Evolutionary conservation across 805 yeast species (phyloP), one percentile per base, ranked within the genome.

Genomic region (Tetrapisispora iriomotensis): DNA sequence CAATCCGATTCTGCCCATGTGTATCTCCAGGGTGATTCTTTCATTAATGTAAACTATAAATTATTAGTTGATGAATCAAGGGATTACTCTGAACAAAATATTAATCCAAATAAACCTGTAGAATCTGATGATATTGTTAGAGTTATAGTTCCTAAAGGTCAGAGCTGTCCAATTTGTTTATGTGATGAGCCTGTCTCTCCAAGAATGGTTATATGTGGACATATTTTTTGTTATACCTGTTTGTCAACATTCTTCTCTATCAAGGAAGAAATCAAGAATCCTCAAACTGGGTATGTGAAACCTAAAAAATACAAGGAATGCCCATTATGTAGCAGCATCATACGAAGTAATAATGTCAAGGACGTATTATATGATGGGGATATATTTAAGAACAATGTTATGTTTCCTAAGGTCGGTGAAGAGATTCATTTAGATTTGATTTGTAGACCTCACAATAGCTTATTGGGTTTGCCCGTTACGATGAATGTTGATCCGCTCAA

Each of bases 201-300:
- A 2, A 67, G 97, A 40, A 94, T 92, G 97, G 78, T 86, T 22
- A 72, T 78, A 10, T 92, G 99, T 64, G 98, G 99, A 5, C 99
- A 92, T 56, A 71, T 87, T 13, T 75, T 92, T 53, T 92, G 99
- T 55, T 69, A 75, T 40, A 75, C 87, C 12, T 92, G 99, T 58
- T 60, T 90, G 23, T 58, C 87, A 40, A 74, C 87, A 33, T 74
- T 83, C 50, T 64, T 85, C 33, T 45, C 56, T 14, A 41, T 45
- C 32, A 82, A 74, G 27, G 75, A 79, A 15, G 67, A 66, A 19
- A 53, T 61, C 6, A 57, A 61, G 5, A 58, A 54, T 20, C 55
- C 56, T 33, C 53, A 61, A 6, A 59, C 51, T 28, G 53, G 49
- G 3, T 50, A 50, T 33, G 46, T 38, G 2, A 60, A 62, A 34